These are phyloP conservation scores for Sporothrix curviconia DNA, from an alignment of 2,329 filamentous ascomycete genomes.

Conservation along the genomic window DNA sequence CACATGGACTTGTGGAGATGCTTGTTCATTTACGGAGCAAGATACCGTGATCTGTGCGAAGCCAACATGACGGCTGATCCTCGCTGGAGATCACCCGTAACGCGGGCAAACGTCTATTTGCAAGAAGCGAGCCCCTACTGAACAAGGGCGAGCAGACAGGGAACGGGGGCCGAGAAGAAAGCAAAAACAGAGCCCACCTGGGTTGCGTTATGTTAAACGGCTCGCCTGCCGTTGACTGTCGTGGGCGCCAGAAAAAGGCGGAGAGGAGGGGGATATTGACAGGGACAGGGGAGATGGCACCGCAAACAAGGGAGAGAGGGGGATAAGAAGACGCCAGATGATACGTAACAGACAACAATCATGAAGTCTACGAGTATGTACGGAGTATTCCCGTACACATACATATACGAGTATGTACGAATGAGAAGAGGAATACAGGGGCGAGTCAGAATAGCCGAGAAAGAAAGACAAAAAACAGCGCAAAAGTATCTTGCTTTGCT, in stretches of 20 bases:
- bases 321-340: not conserved
- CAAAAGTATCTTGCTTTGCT: not conserved
- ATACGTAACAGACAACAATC: too few species aligned
- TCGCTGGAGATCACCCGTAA: slow-evolving; percentile 9
- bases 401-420: not conserved
- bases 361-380: too few species aligned
- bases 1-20: not conserved
- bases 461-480: not conserved
- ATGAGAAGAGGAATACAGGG: not conserved
- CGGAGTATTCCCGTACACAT: too few species aligned
- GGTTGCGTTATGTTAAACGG: not conserved
- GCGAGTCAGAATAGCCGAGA: not conserved
- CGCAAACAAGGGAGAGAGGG: not conserved
- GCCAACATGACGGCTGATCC: slow-evolving; percentile 1
- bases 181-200: not conserved
- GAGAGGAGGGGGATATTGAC: not conserved
- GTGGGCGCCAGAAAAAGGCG: not conserved
- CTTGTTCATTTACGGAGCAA: too few species aligned
- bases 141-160: not conserved
- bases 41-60: slow-evolving; percentile 8
- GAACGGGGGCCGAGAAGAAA: slow-evolving; percentile 1
- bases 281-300: too few species aligned
- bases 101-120: not conserved
- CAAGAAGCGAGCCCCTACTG: not conserved
- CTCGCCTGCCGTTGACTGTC: not conserved